Evolutionary conservation across 257 asterid species (phyloP).

Genomic region (Solanum commersonii): DNA sequence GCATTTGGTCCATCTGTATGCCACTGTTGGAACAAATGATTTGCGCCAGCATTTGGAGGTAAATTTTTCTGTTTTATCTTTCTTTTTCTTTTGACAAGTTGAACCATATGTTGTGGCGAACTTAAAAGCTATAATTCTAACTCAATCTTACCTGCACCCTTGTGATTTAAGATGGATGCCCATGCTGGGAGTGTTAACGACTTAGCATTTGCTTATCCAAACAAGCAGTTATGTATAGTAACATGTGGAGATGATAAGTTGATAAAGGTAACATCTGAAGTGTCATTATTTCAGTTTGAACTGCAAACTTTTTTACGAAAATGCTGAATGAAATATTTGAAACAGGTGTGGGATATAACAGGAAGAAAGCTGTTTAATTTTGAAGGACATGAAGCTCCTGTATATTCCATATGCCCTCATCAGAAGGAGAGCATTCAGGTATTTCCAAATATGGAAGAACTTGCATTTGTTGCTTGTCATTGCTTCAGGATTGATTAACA

Average conservation of each 20-base stretch:
- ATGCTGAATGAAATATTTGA: slow-evolving; percentile 27
- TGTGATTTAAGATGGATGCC: slow-evolving; percentile 57
- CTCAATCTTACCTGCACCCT: slow-evolving; percentile 2
- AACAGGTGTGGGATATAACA: slow-evolving; percentile 93
- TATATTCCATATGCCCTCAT: slow-evolving; percentile 93
- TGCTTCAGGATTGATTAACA: not conserved
- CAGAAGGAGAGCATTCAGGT: slow-evolving; percentile 98
- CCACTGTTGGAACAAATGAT: slow-evolving; percentile 75
- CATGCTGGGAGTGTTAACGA: slow-evolving; percentile 90
- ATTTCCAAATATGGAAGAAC: not conserved
- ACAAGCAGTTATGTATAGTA: slow-evolving; percentile 78
- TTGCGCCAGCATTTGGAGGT: slow-evolving; percentile 91
- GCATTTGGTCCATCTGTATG: slow-evolving; percentile 87
- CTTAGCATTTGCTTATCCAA: slow-evolving; percentile 92
- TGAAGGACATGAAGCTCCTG: slow-evolving; percentile 99
- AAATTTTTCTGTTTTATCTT: not conserved
- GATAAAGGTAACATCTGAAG: slow-evolving; percentile 57
- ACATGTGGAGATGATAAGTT: slow-evolving; percentile 97
- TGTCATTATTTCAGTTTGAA: not conserved
- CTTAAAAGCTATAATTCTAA: slow-evolving; percentile 1
- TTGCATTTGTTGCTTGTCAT: not conserved
- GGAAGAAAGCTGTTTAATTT: slow-evolving; percentile 82
- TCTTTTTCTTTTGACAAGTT: not conserved
- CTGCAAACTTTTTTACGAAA: not conserved
- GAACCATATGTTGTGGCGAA: not conserved